A percentile compares a stretch with the other conserved stretches of the same genome.
Conservation (phyloP, 148 eudicot genomes). For the Amaranthus hypochondriacus region DNA sequence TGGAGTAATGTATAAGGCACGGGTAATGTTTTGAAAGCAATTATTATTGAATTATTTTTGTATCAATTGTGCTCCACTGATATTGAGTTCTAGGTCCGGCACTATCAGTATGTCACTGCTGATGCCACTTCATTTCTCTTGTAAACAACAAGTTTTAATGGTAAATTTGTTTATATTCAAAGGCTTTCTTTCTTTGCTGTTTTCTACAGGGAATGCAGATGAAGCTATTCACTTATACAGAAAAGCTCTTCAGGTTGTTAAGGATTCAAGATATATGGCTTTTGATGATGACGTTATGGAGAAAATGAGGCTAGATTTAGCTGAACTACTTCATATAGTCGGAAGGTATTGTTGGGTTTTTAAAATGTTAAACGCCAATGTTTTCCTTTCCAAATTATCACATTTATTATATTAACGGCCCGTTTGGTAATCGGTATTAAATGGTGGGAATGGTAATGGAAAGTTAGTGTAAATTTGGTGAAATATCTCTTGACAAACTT, state of each 20-base stretch:
- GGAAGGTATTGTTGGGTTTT: slow-evolving; percentile 56
- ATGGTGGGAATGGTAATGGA: no score
- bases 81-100: background rate
- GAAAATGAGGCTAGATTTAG: slow-evolving; percentile 76
- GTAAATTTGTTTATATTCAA: background rate
- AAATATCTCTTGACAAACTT: no score
- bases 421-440: no score
- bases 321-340: slow-evolving; percentile 69
- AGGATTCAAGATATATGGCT: slow-evolving; percentile 47
- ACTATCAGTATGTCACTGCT: background rate
- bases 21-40: no score
- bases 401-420: no score
- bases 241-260: slow-evolving; percentile 49
- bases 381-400: no score
- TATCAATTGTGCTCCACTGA: no score
- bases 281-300: slow-evolving; percentile 57
- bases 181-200: slow-evolving; percentile 4
- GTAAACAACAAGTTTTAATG: background rate
- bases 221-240: slow-evolving; percentile 70
- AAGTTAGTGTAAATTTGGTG: no score
- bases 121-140: background rate
- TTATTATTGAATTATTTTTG: no score
- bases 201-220: slow-evolving; percentile 56
- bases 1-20: no score
- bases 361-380: background rate